A percentile compares a stretch with the other conserved stretches of the same genome.
phyloP scores from a whole-genome alignment of 352 stramenopile genomes.

The Globisporangium parvum region DNA sequence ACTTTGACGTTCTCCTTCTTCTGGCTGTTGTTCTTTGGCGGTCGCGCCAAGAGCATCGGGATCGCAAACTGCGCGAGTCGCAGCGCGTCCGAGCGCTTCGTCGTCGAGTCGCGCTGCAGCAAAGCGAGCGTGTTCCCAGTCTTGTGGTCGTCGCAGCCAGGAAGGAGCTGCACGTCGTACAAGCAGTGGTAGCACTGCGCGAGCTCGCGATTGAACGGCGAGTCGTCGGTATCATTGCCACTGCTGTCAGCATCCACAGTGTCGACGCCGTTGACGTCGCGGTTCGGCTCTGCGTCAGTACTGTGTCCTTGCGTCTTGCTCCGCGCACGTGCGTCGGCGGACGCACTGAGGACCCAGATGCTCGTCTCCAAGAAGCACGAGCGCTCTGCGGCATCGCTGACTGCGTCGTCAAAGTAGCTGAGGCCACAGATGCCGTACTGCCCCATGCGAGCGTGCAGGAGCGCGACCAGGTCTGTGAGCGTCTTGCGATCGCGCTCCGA shows the following conservation, averaged over 20 bases:
- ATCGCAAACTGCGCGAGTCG: constrained; percentile 47
- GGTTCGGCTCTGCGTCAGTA: neutral
- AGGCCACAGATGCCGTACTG: constrained; percentile 39
- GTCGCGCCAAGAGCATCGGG: constrained; percentile 44
- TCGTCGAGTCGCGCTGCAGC: constrained; percentile 12
- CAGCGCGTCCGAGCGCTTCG: constrained; percentile 20
- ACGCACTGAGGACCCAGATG: constrained; percentile 25
- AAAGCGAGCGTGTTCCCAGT: constrained; percentile 28
- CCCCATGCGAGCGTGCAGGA: constrained; percentile 40
- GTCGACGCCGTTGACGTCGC: constrained; percentile 12
- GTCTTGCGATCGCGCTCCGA: constrained; percentile 1
- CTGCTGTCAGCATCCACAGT: too few relatives aligned
- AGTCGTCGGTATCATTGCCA: constrained; percentile 5
- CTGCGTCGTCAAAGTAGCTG: constrained; percentile 20
- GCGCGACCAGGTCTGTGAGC: constrained; percentile 18
- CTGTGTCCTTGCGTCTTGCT: constrained; percentile 2
- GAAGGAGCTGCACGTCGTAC: constrained; percentile 66
- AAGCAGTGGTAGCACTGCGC: constrained; percentile 71
- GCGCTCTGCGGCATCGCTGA: constrained; percentile 1
- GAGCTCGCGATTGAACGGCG: constrained; percentile 39
- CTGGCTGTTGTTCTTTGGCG: constrained; percentile 57
- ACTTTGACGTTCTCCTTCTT: constrained; percentile 75
- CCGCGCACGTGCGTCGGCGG: constrained; percentile 11
- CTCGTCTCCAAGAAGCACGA: constrained; percentile 42
- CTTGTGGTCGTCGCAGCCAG: constrained; percentile 56